A percentile compares a stretch with the other conserved stretches of the same genome.
Conservation (phyloP, 176 grass and related monocot genomes). For the Miscanthus lutarioriparius region DNA sequence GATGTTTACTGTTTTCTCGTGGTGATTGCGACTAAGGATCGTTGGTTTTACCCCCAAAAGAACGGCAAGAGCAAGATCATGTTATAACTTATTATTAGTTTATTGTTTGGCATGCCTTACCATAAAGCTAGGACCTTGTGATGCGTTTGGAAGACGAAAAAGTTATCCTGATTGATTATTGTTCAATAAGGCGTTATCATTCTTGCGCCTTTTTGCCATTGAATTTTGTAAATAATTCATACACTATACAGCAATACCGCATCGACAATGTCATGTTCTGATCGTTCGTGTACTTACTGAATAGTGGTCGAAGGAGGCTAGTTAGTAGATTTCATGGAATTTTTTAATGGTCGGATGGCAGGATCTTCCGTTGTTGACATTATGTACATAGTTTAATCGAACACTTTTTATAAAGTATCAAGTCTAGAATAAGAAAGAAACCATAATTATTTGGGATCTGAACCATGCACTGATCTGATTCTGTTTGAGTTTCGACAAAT, state of each 20-base stretch:
- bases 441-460: neutral
- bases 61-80: neutral
- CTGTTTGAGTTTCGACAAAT: neutral
- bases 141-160: neutral
- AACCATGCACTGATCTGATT: neutral
- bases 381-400: neutral
- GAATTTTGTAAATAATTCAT: slow-evolving; percentile 25
- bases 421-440: neutral
- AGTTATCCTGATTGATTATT: neutral
- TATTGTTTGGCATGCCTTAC: neutral
- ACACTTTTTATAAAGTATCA: neutral
- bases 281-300: neutral
- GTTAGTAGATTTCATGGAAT: neutral
- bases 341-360: neutral
- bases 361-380: neutral
- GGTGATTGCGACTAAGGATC: neutral
- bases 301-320: neutral
- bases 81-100: neutral
- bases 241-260: neutral
- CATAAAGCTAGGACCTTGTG: slow-evolving; percentile 15
- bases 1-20: neutral
- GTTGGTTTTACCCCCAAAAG: neutral
- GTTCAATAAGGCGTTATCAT: neutral
- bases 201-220: neutral
- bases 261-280: neutral